These are phyloP conservation scores for Aureobasidium vineae DNA, from an alignment of 2,329 filamentous ascomycete genomes.

Conservation along the genomic window DNA sequence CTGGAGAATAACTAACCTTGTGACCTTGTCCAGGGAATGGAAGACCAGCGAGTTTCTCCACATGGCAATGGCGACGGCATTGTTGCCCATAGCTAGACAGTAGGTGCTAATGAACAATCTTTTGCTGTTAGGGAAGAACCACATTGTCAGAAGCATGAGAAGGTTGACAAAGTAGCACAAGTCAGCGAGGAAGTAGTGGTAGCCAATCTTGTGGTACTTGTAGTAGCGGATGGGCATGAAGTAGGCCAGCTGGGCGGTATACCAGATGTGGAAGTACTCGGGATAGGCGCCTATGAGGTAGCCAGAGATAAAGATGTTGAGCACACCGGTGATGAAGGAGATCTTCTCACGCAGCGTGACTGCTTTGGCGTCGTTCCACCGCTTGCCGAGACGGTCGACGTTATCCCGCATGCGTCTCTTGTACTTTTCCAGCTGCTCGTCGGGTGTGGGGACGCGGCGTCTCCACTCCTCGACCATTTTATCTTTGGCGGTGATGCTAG, in stretches of 20 bases:
- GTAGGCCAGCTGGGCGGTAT: constrained; percentile 60
- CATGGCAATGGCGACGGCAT: constrained; percentile 96
- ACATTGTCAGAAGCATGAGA: constrained; percentile 75
- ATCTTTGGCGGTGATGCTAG: constrained; percentile 75
- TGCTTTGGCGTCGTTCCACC: constrained; percentile 85
- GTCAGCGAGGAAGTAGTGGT: constrained; percentile 96
- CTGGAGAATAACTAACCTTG: constrained; percentile 55
- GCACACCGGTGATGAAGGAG: constrained; percentile 91
- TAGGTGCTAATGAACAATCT: constrained; percentile 89
- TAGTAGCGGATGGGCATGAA: constrained; percentile 97
- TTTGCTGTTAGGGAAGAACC: constrained; percentile 87
- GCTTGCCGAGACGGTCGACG: constrained; percentile 80
- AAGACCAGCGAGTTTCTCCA: constrained; percentile 99
- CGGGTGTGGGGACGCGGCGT: constrained; percentile 76
- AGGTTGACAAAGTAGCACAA: constrained; percentile 98
- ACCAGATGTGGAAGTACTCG: constrained; percentile 89
- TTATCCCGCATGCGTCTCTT: constrained; percentile 79
- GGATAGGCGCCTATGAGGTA: constrained; percentile 87
- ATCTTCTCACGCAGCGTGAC: constrained; percentile 91
- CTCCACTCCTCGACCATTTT: constrained; percentile 93
- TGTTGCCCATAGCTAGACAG: constrained; percentile 93
- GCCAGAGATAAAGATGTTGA: constrained; percentile 96
- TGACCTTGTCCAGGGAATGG: constrained; percentile 97
- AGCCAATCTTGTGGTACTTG: constrained; percentile 85
- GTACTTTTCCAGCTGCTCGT: constrained; percentile 92